phyloP scores from a whole-genome alignment of 441 rosid genomes.

The Biscutella laevigata region DNA sequence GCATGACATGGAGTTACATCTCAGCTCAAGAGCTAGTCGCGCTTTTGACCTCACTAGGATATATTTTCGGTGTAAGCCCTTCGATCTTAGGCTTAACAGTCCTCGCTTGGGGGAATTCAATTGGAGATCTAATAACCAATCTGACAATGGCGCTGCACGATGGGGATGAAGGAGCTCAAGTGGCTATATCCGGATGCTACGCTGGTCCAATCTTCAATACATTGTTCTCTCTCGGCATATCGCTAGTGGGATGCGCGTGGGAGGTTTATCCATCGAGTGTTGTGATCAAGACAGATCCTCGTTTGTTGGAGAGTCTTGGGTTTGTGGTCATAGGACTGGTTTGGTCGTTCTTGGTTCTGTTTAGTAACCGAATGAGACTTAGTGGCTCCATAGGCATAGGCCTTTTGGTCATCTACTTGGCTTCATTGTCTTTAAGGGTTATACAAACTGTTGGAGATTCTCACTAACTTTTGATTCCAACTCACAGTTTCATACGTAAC shows the following conservation, averaged over 20 bases:
- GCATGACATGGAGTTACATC: conserved; percentile 77
- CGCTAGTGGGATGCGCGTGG: conserved; percentile 61
- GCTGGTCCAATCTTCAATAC: conserved; percentile 88
- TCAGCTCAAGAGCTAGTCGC: conserved; percentile 74
- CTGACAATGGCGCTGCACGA: conserved; percentile 68
- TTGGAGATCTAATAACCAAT: conserved; percentile 78
- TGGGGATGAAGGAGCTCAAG: conserved; percentile 66
- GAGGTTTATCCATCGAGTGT: conserved; percentile 40
- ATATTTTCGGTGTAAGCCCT: conserved; percentile 62
- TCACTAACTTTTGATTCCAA: conserved; percentile 20
- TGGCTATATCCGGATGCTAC: conserved; percentile 80
- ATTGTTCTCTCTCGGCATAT: conserved; percentile 58
- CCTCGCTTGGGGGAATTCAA: conserved; percentile 90
- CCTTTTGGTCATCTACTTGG: conserved; percentile 56
- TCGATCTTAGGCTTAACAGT: conserved; percentile 77
- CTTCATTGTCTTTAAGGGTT: conserved; percentile 53
- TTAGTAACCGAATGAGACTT: conserved; percentile 58
- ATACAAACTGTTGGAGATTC: conserved; percentile 27
- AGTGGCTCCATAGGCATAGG: conserved; percentile 57
- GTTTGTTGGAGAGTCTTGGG: conserved; percentile 56
- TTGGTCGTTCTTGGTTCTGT: conserved; percentile 73
- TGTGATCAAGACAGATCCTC: conserved; percentile 46
- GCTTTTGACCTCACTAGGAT: conserved; percentile 53
- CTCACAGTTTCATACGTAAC: background rate
- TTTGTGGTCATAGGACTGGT: conserved; percentile 60